Percentiles rank a stretch among this genome's conserved stretches.
Conservation (phyloP, 495 filamentous ascomycete genomes). For the Tuber calosporum region DNA sequence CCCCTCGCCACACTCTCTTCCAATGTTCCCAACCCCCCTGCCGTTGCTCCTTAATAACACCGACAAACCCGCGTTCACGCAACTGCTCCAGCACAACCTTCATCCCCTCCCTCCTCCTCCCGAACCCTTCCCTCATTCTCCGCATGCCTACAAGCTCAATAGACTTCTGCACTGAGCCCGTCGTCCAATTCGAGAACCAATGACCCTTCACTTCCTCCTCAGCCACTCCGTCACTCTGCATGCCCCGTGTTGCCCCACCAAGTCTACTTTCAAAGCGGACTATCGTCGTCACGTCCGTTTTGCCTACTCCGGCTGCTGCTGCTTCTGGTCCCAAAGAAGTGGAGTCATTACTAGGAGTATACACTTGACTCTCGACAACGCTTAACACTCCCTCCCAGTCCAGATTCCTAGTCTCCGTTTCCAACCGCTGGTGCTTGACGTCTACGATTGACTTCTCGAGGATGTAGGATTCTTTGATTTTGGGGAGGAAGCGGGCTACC, state of each 20-base stretch:
- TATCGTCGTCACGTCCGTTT: conserved; percentile 72
- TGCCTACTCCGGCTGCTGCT: conserved; percentile 45
- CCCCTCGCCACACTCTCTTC: conserved; percentile 41
- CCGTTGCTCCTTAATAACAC: conserved; percentile 62
- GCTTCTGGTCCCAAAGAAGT: conserved; percentile 19
- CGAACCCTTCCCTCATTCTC: conserved; percentile 71
- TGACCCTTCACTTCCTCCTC: conserved; percentile 55
- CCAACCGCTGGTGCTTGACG: conserved; percentile 80
- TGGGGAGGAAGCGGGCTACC: conserved; percentile 60
- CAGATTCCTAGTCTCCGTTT: conserved; percentile 73
- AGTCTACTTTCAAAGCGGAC: conserved; percentile 80
- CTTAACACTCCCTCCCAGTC: conserved; percentile 88
- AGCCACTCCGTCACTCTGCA: background rate
- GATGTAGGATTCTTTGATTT: conserved; percentile 66
- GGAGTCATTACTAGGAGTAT: conserved; percentile 45
- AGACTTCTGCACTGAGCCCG: conserved; percentile 70
- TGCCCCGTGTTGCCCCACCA: conserved; percentile 24
- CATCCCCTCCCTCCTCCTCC: conserved; percentile 92
- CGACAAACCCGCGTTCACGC: conserved; percentile 72
- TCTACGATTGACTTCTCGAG: conserved; percentile 87
- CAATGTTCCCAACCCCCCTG: conserved; percentile 40
- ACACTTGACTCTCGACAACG: conserved; percentile 81
- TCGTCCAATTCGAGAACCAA: conserved; percentile 67
- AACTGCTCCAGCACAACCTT: conserved; percentile 82
- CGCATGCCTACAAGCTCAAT: conserved; percentile 84